Percentiles rank a stretch among this genome's conserved stretches.
These are phyloP conservation scores for Skeletonema tropicum DNA, from an alignment of 108 stramenopile genomes.

Conservation along the genomic window DNA sequence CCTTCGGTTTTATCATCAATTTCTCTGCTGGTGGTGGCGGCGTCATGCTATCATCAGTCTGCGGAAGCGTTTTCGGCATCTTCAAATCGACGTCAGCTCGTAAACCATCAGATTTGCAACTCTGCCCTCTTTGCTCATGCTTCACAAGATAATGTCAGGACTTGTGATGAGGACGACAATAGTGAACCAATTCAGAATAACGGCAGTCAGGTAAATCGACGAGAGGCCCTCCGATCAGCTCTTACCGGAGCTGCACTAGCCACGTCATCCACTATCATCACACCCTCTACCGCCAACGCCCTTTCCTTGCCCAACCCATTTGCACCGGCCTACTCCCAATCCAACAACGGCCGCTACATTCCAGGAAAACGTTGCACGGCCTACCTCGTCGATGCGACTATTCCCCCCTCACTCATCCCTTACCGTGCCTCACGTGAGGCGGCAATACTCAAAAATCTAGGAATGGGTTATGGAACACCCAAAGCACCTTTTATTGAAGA, in stretches of 20 bases:
- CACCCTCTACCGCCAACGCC: background rate
- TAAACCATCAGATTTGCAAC: background rate
- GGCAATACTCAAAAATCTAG: conserved; percentile 60
- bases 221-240: background rate
- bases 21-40: background rate
- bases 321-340: background rate
- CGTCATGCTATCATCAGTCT: background rate
- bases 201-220: background rate
- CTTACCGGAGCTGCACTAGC: background rate
- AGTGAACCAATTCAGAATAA: background rate
- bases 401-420: conserved; percentile 79
- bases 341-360: background rate
- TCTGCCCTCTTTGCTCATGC: conserved; percentile 1
- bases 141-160: background rate
- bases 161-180: background rate
- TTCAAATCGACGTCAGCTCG: background rate
- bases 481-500: conserved; percentile 68
- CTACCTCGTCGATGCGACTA: conserved; percentile 82
- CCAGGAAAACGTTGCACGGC: conserved; percentile 72
- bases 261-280: conserved; percentile 2
- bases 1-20: background rate
- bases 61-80: background rate
- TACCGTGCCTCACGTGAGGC: conserved; percentile 55
- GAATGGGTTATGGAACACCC: conserved; percentile 70
- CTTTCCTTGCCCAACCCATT: background rate